A percentile compares a stretch with the other conserved stretches of the same genome.
These are phyloP conservation scores for Globisporangium solare DNA, from an alignment of 352 stramenopile species.

Conservation along the genomic window DNA sequence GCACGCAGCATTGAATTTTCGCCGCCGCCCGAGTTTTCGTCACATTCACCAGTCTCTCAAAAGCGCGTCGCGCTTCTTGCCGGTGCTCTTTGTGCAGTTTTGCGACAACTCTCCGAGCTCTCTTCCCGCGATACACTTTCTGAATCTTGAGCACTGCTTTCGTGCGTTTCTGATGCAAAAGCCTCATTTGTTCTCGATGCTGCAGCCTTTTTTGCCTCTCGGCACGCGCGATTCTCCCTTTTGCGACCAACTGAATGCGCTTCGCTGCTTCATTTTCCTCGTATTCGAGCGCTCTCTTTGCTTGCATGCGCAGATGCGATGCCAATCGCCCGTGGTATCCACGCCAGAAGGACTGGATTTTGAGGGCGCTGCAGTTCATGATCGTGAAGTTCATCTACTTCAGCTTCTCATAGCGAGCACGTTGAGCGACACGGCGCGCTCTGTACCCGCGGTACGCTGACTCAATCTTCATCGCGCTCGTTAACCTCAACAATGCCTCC, in stretches of 20 bases:
- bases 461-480: constrained; percentile 57
- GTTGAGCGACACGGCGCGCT: constrained; percentile 40
- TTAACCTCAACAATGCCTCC: constrained; percentile 32
- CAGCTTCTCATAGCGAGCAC: constrained; percentile 55
- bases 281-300: constrained; percentile 36
- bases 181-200: constrained; percentile 18
- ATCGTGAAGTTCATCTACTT: constrained; percentile 61
- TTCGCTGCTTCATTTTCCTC: constrained; percentile 54
- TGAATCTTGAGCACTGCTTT: constrained; percentile 59
- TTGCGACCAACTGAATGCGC: constrained; percentile 53
- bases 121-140: constrained; percentile 51
- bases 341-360: constrained; percentile 77
- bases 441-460: constrained; percentile 54
- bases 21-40: constrained; percentile 56
- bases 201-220: constrained; percentile 26
- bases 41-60: constrained; percentile 53
- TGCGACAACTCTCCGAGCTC: constrained; percentile 31
- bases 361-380: constrained; percentile 57
- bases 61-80: constrained; percentile 40
- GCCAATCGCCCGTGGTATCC: constrained; percentile 62
- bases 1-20: constrained; percentile 63
- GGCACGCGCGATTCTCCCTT: constrained; percentile 42
- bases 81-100: constrained; percentile 33
- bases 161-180: constrained; percentile 28
- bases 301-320: constrained; percentile 51